Evolutionary conservation across 257 asterid species (phyloP), one percentile per base, ranked within the genome.

Genomic region (Vinca minor): DNA sequence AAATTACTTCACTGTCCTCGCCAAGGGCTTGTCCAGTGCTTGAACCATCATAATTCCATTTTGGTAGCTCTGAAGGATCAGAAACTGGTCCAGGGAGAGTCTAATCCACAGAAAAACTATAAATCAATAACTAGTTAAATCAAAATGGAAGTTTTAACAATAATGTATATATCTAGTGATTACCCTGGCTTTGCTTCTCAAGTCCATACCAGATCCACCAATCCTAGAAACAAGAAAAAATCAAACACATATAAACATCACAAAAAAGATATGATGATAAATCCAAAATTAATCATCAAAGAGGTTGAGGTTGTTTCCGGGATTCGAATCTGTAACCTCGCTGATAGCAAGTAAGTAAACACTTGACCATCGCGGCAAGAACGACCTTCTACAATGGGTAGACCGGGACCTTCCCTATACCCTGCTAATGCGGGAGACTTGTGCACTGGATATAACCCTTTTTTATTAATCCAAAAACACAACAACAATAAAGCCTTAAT

Each of bases 1-100:
- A 15, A 74, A 92, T 92, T 62, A 92, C 98, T 84, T 92, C 98
- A 68, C 98, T 92, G 81, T 92, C 96, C 50, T 92, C 87, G 2
- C 98, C 98, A 2, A 89, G 87, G 58, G 98, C 98, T 80, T 92
- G 98, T 47, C 88, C 92, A 0, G 98, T 91, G 81, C 98, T 91
- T 5, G 98, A 91, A 31, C 98, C 98, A 31, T 91, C 98, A 52
- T 88, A 91, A 73, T 91, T 91, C 98, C 98, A 91, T 52, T 88
- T 91, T 0, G 98, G 98, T 31, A 92, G 91, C 79, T 87, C 52
- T 5, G 87, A 58, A 34, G 98, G 95, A 75, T 87, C 89, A 10
- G 38, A 67, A 17, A 87, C 84, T 0, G 88, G 87, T 63, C 82
- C 90, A 29, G 84, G 4, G 32, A 92, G 82, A 48, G 98, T 92